Conservation (phyloP, 176 grass and related monocot species). For the Musa itinerans region DNA sequence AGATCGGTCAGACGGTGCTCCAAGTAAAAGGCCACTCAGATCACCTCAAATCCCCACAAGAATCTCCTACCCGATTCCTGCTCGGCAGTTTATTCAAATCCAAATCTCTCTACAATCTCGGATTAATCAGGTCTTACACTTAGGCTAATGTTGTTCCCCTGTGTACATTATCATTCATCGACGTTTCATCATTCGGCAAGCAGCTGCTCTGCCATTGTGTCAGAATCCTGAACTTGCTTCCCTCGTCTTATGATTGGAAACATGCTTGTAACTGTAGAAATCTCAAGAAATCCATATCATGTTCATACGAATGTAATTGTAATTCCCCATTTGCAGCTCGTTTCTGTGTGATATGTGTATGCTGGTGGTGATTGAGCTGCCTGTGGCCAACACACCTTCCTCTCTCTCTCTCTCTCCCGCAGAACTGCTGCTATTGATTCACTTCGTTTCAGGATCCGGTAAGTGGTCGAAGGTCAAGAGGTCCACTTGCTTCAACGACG, state of each 20-base stretch:
- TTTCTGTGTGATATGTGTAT: neutral
- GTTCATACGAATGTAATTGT: neutral
- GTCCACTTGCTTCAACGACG: no score
- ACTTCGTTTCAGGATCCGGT: no score
- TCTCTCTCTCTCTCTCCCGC: no score
- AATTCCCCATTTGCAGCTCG: neutral
- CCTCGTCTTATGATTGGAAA: neutral
- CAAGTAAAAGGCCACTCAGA: slow-evolving; percentile 60
- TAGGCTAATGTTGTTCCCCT: neutral
- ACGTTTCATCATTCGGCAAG: neutral
- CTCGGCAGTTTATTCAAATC: slow-evolving; percentile 55
- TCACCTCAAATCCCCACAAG: slow-evolving; percentile 25
- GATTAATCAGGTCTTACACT: slow-evolving; percentile 36
- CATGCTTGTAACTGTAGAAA: neutral
- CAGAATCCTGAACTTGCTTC: neutral
- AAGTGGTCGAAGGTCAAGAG: no score
- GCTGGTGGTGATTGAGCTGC: no score
- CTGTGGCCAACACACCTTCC: no score
- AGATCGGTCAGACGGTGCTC: slow-evolving; percentile 49
- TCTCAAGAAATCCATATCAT: neutral
- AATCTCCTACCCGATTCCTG: slow-evolving; percentile 60
- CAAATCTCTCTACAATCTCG: slow-evolving; percentile 46
- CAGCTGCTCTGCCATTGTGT: neutral
- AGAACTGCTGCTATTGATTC: no score
- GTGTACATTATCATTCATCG: neutral